Conservation (phyloP, 352 stramenopile genomes). For the Phytopythium helicoides region DNA sequence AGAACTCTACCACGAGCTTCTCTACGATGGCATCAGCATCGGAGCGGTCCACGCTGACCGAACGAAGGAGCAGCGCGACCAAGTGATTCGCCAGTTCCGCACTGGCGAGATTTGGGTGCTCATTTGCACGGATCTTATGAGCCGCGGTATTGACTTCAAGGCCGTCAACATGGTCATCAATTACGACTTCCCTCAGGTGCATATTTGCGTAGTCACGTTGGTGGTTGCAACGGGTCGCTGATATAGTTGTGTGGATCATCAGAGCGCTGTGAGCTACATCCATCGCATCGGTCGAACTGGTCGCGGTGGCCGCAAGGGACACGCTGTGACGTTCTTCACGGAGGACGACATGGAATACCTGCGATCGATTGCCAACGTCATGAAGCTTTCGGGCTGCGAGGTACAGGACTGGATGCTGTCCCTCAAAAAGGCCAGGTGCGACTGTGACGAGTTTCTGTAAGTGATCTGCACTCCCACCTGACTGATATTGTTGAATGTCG, state of each 20-base stretch:
- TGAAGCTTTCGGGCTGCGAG: constrained; percentile 97
- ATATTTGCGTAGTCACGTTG: not conserved
- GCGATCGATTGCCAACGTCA: constrained; percentile 97
- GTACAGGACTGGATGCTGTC: constrained; percentile 98
- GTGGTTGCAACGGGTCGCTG: not conserved
- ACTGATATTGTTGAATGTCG: constrained; percentile 8
- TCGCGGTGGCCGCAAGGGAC: constrained; percentile 89
- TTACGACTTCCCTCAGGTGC: constrained; percentile 96
- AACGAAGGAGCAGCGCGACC: constrained; percentile 92
- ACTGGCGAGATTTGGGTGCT: constrained; percentile 97
- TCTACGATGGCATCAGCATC: constrained; percentile 98
- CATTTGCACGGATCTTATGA: constrained; percentile 99
- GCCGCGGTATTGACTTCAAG: constrained; percentile 99
- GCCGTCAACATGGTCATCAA: constrained; percentile 99
- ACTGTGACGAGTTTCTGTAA: not conserved
- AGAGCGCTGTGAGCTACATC: constrained; percentile 94
- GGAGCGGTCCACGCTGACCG: constrained; percentile 97
- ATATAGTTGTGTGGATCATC: constrained; percentile 7
- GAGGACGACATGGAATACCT: constrained; percentile 95
- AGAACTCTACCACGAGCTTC: constrained; percentile 96
- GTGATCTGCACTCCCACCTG: not conserved
- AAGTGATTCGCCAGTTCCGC: constrained; percentile 95
- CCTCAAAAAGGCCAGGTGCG: constrained; percentile 91
- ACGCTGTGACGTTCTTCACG: constrained; percentile 98
- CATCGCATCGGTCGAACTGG: constrained; percentile 97